A percentile compares a stretch with the other conserved stretches of the same genome.
Conservation (phyloP, 2,329 filamentous ascomycete species). For the Ophiognomonia clavigignenti-juglandacearum region DNA sequence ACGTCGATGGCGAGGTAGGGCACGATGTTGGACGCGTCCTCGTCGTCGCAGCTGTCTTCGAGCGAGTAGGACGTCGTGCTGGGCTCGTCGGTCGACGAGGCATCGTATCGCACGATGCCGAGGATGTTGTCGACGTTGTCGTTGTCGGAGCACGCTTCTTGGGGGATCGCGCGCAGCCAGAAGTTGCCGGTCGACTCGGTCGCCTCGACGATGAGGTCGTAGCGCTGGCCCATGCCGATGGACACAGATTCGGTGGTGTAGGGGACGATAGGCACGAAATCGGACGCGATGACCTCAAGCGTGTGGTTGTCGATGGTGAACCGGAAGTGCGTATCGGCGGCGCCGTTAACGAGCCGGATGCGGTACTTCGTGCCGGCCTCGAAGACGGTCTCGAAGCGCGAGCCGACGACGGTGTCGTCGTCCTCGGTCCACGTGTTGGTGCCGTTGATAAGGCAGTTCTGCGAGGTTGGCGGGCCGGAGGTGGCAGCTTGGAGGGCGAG, state of each 20-base stretch:
- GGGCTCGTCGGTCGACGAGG: slow-evolving; percentile 6
- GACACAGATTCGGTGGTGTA: neutral
- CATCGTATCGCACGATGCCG: slow-evolving; percentile 5
- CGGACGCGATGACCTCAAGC: neutral
- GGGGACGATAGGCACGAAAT: slow-evolving; percentile 6
- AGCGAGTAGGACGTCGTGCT: slow-evolving; percentile 4
- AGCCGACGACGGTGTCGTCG: no score
- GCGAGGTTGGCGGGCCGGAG: no score
- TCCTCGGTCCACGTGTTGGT: no score
- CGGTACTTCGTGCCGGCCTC: no score
- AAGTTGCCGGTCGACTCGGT: neutral
- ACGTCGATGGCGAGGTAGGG: slow-evolving; percentile 10
- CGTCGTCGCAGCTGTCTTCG: slow-evolving; percentile 8
- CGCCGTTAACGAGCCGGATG: no score
- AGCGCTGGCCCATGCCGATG: slow-evolving; percentile 8
- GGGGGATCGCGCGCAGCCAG: slow-evolving; percentile 5
- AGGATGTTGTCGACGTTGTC: slow-evolving; percentile 6
- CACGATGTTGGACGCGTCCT: slow-evolving; percentile 2
- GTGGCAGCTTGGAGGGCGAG: no score
- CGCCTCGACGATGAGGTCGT: slow-evolving; percentile 5
- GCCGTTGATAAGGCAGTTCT: no score
- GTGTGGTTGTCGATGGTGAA: slow-evolving; percentile 10
- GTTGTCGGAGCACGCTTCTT: slow-evolving; percentile 8
- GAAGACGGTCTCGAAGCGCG: no score
- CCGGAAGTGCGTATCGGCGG: slow-evolving; percentile 7